Evolutionary conservation across 768 basidiomycete genomes (phyloP).

Genomic region (Collybiopsis luxurians): DNA sequence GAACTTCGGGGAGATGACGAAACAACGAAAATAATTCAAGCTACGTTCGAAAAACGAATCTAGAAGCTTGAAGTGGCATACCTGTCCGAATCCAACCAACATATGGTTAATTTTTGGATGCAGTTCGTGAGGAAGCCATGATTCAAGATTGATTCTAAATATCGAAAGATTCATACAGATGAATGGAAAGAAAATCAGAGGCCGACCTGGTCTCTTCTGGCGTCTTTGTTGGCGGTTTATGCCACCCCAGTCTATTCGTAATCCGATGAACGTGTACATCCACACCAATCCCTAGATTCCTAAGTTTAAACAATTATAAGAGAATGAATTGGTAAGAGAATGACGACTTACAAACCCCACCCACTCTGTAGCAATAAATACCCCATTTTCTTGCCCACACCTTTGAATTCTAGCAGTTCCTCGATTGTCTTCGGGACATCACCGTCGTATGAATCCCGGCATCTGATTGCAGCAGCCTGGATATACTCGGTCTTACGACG

Average conservation of each 20-base stretch:
- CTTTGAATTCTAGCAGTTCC: conserved; percentile 81
- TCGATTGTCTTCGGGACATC: conserved; percentile 91
- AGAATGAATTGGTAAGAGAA: too few species aligned
- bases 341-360: conserved; percentile 73
- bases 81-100: conserved; percentile 87
- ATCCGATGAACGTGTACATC: conserved; percentile 97
- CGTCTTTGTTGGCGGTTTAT: conserved; percentile 75
- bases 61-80: conserved; percentile 21
- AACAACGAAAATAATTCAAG: too few species aligned
- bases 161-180: not conserved
- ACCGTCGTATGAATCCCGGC: conserved; percentile 70
- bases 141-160: conserved; percentile 69
- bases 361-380: conserved; percentile 81
- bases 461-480: conserved; percentile 64
- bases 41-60: too few species aligned
- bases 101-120: conserved; percentile 76
- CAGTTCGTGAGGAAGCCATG: conserved; percentile 76
- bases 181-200: not conserved
- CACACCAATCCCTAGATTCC: conserved; percentile 89
- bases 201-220: conserved; percentile 84
- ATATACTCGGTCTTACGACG: conserved; percentile 82
- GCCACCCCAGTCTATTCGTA: conserved; percentile 92
- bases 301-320: conserved; percentile 27
- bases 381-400: conserved; percentile 97
- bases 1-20: too few species aligned